Base-by-base conservation (phyloP, 768 basidiomycete genomes). In the Tremella yokohamensis region DNA sequence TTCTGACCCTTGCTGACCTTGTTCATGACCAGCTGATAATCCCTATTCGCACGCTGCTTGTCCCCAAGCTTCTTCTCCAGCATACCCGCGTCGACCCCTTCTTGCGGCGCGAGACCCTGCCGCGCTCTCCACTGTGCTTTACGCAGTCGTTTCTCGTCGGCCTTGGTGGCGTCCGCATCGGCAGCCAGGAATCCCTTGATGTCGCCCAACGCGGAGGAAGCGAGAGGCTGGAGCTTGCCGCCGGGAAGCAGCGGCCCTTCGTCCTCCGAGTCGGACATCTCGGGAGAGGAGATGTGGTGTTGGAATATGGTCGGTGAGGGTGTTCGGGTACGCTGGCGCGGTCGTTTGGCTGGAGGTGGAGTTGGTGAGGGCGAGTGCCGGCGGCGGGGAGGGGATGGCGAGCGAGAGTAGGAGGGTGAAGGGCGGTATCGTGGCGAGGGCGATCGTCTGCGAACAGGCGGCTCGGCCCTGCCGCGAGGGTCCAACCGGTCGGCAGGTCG, bases 161-260 rank as follows among this genome's bases (percentile, higher is more conserved):
- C 80, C 57, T 82, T 82, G 61, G 82, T 83, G 4, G 82, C 83
- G 15, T 83, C 86, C 39, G 83, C 80, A 61, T 91, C 88, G 80
- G 87, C 83, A 6, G 85, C 87, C 39, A 97, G 78, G 59, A 96
- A 81, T 25, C 89, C 87, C 51, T 83, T 83, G 73, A 94, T 88
- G 15, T 89, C 90, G 34, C 89, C 88, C 16, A 93, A 68, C 7
- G 84, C 82, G 20, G 89, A 90, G n/a, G 88, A 87, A 51, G 82
- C 80, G 15, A 97, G 83, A 4, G 89, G 88, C 25, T 81, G 82
- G 9, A 96, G 83, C 39, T 85, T 84, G 4, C 60, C 56, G 2
- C 49, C 53, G 1, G 52, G 54, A 18, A 26, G 52, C 47, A 8
- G 52, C 39, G 53, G 44, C n/a, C 42, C 40, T 18, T 40, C 63